Conservation (phyloP, 1,284 basidiomycete species). For the Amylostereum areolatum region DNA sequence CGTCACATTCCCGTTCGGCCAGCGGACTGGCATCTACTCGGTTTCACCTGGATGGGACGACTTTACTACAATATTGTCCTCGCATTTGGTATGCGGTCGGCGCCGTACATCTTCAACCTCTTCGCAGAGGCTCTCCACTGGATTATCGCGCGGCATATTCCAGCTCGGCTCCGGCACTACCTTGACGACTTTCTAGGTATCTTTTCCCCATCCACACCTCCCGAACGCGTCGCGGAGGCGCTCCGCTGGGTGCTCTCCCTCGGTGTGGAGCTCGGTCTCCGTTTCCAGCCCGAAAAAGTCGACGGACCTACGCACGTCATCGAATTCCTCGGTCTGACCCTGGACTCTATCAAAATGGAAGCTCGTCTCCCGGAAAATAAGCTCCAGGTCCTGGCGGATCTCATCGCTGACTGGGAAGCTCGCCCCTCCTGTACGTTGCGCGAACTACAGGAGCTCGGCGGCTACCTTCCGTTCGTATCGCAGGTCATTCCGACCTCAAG, state of each 20-base stretch:
- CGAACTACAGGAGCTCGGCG: too few relatives aligned
- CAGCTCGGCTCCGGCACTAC: constrained; percentile 21
- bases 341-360: constrained; percentile 26
- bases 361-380: constrained; percentile 27
- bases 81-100: constrained; percentile 11
- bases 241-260: constrained; percentile 20
- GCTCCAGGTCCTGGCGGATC: too few relatives aligned
- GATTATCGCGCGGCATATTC: constrained; percentile 27
- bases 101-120: constrained; percentile 37
- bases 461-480: too few relatives aligned
- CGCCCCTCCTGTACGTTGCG: too few relatives aligned
- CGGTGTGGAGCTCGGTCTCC: constrained; percentile 18
- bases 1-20: constrained; percentile 28
- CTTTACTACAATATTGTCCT: constrained; percentile 27
- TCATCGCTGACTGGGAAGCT: too few relatives aligned
- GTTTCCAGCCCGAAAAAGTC: constrained; percentile 22
- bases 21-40: constrained; percentile 27
- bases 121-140: constrained; percentile 29
- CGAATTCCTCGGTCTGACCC: constrained; percentile 26
- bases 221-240: constrained; percentile 6
- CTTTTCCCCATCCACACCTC: constrained; percentile 10
- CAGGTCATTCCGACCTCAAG: constrained; percentile 26
- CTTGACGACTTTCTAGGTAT: constrained; percentile 25
- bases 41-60: constrained; percentile 23
- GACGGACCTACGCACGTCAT: constrained; percentile 17